Percentiles rank a stretch among this genome's conserved stretches.
Conservation (phyloP, 129 eudicot species). For the Arctium lappa region DNA sequence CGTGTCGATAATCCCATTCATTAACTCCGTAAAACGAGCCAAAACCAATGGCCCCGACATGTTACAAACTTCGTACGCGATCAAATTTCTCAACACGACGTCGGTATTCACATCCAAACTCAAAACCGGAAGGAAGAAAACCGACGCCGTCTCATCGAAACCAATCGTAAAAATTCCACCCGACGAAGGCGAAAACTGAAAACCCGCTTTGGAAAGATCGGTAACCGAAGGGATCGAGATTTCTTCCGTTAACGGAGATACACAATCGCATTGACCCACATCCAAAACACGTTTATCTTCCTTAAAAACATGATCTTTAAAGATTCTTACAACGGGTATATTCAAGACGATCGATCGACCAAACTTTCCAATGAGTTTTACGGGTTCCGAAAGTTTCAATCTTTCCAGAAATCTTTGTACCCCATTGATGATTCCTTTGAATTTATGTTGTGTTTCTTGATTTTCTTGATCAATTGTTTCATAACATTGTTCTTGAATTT, state of each 20-base stretch:
- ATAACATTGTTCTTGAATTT: conserved; percentile 4
- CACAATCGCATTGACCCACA: not conserved
- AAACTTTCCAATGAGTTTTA: conserved; percentile 26
- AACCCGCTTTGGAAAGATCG: conserved; percentile 47
- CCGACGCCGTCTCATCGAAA: conserved; percentile 32
- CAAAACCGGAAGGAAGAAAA: conserved; percentile 40
- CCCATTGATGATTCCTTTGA: conserved; percentile 8
- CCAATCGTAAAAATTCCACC: conserved; percentile 43
- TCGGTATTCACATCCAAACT: conserved; percentile 48
- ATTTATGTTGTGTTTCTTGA: conserved; percentile 1
- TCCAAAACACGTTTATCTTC: conserved; percentile 17
- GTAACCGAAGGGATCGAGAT: conserved; percentile 67
- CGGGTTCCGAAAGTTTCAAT: conserved; percentile 19
- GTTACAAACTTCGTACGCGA: conserved; percentile 64
- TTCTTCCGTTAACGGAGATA: conserved; percentile 58
- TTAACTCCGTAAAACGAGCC: conserved; percentile 59
- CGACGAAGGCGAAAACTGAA: conserved; percentile 35
- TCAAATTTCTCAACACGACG: conserved; percentile 43
- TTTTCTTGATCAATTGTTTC: conserved; percentile 22
- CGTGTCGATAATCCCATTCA: conserved; percentile 71
- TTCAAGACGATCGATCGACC: conserved; percentile 36
- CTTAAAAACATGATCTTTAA: conserved; percentile 30
- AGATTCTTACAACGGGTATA: conserved; percentile 35
- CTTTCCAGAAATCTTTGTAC: conserved; percentile 19
- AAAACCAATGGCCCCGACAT: conserved; percentile 51